Evolutionary conservation across 805 yeast genomes (phyloP).

Genomic region (Candida argentea): DNA sequence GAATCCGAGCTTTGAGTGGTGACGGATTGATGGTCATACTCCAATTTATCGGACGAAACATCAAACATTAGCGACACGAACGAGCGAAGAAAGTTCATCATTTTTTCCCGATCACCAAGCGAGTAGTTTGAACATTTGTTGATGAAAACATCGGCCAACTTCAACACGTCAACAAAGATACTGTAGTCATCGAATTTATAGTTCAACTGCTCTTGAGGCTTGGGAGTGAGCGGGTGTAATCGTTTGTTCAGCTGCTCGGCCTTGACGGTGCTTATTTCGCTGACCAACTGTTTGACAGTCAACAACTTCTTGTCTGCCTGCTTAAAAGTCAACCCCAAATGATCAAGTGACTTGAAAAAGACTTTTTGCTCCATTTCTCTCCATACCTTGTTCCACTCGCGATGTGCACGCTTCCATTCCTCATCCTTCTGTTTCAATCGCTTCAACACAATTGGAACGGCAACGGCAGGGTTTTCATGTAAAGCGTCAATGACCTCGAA

Average conservation of each 20-base stretch:
- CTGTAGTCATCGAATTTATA: slow-evolving; percentile 57
- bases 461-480: slow-evolving; percentile 90
- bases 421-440: slow-evolving; percentile 96
- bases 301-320: slow-evolving; percentile 90
- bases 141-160: slow-evolving; percentile 57
- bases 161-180: slow-evolving; percentile 64
- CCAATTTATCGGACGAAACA: slow-evolving; percentile 39
- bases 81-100: slow-evolving; percentile 58
- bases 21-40: slow-evolving; percentile 20
- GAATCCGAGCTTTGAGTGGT: slow-evolving; percentile 9
- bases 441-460: slow-evolving; percentile 87
- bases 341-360: slow-evolving; percentile 88
- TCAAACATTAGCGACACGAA: slow-evolving; percentile 69
- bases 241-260: slow-evolving; percentile 85
- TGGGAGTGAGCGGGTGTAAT: slow-evolving; percentile 76
- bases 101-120: slow-evolving; percentile 65
- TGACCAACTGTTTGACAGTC: slow-evolving; percentile 81
- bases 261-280: slow-evolving; percentile 87
- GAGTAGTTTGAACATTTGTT: slow-evolving; percentile 67
- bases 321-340: slow-evolving; percentile 89
- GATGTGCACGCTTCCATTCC: slow-evolving; percentile 96
- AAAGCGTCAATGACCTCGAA: slow-evolving; percentile 93
- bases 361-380: slow-evolving; percentile 95
- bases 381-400: slow-evolving; percentile 99
- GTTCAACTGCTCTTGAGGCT: slow-evolving; percentile 65